A percentile compares a stretch with the other conserved stretches of the same genome.
phyloP scores from a whole-genome alignment of 768 basidiomycete genomes.

The Udeniomyces megalosporus region DNA sequence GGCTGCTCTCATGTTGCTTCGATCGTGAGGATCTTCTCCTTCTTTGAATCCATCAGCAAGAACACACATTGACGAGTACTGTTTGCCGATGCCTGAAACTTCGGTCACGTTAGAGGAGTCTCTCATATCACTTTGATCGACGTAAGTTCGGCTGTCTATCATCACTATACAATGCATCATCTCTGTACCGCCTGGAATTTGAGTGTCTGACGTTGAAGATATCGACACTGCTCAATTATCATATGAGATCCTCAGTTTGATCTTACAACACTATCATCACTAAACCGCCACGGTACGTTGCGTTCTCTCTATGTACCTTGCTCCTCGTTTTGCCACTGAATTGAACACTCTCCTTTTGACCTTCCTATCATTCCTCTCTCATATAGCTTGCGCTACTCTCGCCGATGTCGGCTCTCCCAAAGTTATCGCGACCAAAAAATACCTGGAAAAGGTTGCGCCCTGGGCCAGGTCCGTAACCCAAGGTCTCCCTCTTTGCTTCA shows the following conservation, averaged over 20 bases:
- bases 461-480: constrained; percentile 45
- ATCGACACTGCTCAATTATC: no score
- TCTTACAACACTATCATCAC: constrained; percentile 82
- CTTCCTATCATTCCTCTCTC: background rate
- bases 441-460: constrained; percentile 53
- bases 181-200: no score
- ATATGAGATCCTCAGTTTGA: constrained; percentile 55
- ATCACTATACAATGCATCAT: no score
- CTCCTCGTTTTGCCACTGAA: no score
- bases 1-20: constrained; percentile 80
- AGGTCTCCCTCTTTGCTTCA: background rate
- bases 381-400: constrained; percentile 57
- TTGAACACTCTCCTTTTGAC: background rate
- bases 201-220: no score
- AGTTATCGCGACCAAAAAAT: constrained; percentile 54
- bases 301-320: no score
- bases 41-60: no score
- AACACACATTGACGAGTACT: background rate
- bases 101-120: constrained; percentile 23
- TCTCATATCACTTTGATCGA: constrained; percentile 27
- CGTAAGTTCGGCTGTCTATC: constrained; percentile 16
- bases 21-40: constrained; percentile 49
- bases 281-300: constrained; percentile 41
- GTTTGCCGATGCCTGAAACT: background rate
- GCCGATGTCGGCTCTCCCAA: constrained; percentile 88